phyloP scores from a whole-genome alignment of 2,329 filamentous ascomycete genomes.

The Aspergillus neoniger region DNA sequence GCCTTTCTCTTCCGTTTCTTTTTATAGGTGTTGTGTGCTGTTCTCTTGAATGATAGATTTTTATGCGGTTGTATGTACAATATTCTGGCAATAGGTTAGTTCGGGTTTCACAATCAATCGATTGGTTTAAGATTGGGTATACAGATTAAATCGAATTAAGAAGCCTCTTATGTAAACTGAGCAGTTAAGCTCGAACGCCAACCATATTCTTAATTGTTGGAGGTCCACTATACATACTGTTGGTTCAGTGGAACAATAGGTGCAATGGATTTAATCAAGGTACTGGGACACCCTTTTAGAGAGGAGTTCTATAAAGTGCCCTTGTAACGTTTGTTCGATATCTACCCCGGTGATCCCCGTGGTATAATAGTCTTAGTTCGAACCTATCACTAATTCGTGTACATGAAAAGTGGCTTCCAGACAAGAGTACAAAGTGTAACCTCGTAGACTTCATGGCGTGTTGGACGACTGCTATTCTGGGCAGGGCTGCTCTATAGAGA shows the following conservation, averaged over 20 bases:
- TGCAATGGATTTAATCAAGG: too few relatives aligned
- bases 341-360: too few relatives aligned
- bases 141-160: background rate
- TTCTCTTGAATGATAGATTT: constrained; percentile 23
- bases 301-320: too few relatives aligned
- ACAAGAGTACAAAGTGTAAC: background rate
- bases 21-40: constrained; percentile 15
- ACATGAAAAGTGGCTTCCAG: background rate
- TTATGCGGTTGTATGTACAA: constrained; percentile 24
- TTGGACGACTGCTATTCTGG: background rate
- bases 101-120: background rate
- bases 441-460: background rate
- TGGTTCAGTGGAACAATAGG: too few relatives aligned
- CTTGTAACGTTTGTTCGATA: too few relatives aligned
- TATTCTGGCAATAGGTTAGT: constrained; percentile 17
- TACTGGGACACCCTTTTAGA: too few relatives aligned
- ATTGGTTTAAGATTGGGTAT: background rate
- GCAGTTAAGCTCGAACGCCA: background rate
- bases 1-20: constrained; percentile 15
- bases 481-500: background rate
- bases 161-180: too few relatives aligned
- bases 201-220: too few relatives aligned
- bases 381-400: background rate
- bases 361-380: too few relatives aligned
- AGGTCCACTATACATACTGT: too few relatives aligned